phyloP scores from a whole-genome alignment of 2,329 filamentous ascomycete genomes.

The Fusarium austroafricanum region DNA sequence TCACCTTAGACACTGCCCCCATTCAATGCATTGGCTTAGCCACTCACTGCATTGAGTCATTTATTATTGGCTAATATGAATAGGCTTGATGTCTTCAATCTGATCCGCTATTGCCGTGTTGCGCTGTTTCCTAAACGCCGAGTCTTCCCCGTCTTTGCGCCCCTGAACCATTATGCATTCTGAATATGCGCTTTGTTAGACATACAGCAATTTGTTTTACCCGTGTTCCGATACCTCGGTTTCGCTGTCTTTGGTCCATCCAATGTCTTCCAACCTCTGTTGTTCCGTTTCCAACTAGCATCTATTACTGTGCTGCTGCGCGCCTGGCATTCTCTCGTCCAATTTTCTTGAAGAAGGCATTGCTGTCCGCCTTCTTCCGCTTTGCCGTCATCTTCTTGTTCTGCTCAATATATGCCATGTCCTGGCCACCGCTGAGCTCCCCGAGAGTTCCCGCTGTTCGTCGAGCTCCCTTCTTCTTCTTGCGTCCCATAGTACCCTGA shows the following conservation, averaged over 20 bases:
- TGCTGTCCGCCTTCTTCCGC: constrained; percentile 56
- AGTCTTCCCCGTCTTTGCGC: constrained; percentile 38
- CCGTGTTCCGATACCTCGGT: constrained; percentile 4
- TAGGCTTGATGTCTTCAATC: constrained; percentile 15
- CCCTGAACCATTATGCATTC: constrained; percentile 6
- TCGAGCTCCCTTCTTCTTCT: constrained; percentile 70
- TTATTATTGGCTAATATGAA: neutral
- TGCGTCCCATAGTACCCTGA: constrained; percentile 59
- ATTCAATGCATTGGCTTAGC: neutral
- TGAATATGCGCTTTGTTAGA: neutral
- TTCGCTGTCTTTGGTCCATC: constrained; percentile 21
- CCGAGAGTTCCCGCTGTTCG: constrained; percentile 87
- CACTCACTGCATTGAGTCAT: neutral
- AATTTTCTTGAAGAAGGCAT: constrained; percentile 58
- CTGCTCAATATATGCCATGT: constrained; percentile 96
- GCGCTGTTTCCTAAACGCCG: constrained; percentile 39
- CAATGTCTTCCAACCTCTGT: neutral
- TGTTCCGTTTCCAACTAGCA: constrained; percentile 7
- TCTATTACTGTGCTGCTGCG: constrained; percentile 48
- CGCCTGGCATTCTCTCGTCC: constrained; percentile 55
- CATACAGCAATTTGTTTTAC: constrained; percentile 4
- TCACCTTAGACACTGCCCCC: constrained; percentile 1
- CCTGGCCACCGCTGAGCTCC: constrained; percentile 89
- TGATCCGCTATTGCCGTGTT: constrained; percentile 18
- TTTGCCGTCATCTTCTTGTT: constrained; percentile 70